Percentiles rank a stretch among this genome's conserved stretches.
Conservation (phyloP, 352 stramenopile genomes). For the Elongisporangium prolatum region DNA sequence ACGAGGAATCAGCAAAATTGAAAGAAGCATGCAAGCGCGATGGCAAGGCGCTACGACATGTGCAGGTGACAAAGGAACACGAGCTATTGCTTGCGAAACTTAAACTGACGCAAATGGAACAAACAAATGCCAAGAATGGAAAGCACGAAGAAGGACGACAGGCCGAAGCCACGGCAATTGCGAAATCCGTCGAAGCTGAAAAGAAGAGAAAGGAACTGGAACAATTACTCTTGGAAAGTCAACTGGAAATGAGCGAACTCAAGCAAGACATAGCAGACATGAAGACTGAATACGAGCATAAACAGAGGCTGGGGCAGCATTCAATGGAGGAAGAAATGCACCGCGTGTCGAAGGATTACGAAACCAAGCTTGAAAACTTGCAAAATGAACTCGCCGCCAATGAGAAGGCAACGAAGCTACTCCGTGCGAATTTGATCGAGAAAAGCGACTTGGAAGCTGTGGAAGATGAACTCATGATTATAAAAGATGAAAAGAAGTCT, state of each 20-base stretch:
- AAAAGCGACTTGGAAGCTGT: constrained; percentile 44
- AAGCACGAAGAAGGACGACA: constrained; percentile 28
- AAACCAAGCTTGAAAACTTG: constrained; percentile 36
- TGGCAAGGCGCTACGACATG: constrained; percentile 35
- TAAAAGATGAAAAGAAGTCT: constrained; percentile 49
- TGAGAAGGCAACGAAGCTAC: constrained; percentile 34
- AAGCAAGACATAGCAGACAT: constrained; percentile 48
- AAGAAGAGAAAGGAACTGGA: constrained; percentile 44
- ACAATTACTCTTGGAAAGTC: constrained; percentile 38
- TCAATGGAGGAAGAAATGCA: constrained; percentile 33
- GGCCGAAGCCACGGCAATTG: constrained; percentile 20
- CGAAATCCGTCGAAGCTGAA: constrained; percentile 14
- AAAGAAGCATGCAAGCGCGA: constrained; percentile 46
- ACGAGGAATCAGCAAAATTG: constrained; percentile 40
- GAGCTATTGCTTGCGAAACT: constrained; percentile 55
- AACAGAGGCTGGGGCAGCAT: constrained; percentile 13
- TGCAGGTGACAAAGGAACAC: constrained; percentile 61
- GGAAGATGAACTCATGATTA: constrained; percentile 25
- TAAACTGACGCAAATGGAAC: constrained; percentile 60
- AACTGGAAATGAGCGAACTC: constrained; percentile 49
- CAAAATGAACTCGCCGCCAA: constrained; percentile 36
- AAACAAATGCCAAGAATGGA: constrained; percentile 21
- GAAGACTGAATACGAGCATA: constrained; percentile 30
- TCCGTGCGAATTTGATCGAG: constrained; percentile 41
- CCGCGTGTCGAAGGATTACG: constrained; percentile 45